Conservation (phyloP, 257 asterid species). For the Plantago ovata region DNA sequence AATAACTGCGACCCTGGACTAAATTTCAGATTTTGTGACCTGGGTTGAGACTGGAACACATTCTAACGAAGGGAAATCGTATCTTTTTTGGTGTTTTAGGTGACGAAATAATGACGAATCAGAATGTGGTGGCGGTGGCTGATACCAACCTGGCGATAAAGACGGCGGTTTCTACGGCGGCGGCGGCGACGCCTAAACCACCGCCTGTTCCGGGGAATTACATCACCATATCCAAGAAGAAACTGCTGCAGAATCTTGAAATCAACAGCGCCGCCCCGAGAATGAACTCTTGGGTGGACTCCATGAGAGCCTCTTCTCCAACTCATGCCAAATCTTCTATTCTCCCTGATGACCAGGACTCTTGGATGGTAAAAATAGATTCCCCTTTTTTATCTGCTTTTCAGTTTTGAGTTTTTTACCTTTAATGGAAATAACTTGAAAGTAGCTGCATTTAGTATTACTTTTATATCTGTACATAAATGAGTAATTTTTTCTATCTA, state of each 20-base stretch:
- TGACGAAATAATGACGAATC: conserved; percentile 48
- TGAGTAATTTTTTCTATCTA: no score
- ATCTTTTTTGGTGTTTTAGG: neutral
- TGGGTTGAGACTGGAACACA: no score
- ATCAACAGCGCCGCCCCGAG: conserved; percentile 36
- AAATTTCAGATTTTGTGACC: no score
- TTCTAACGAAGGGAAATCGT: neutral
- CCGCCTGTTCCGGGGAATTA: conserved; percentile 65
- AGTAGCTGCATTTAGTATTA: neutral
- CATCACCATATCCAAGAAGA: conserved; percentile 60
- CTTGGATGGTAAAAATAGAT: conserved; percentile 56
- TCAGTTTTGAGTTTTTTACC: no score
- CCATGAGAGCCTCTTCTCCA: conserved; percentile 92
- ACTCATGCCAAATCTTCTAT: conserved; percentile 51
- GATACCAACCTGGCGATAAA: conserved; percentile 43
- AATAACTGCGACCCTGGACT: no score
- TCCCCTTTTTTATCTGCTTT: neutral
- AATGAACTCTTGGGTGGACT: conserved; percentile 69
- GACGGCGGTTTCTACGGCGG: conserved; percentile 43
- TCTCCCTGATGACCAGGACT: conserved; percentile 39
- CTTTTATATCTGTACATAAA: no score
- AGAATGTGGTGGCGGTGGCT: conserved; percentile 69
- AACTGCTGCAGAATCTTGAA: conserved; percentile 57
- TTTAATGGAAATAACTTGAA: neutral
- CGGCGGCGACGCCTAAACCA: conserved; percentile 61